Evolutionary conservation across 306 rosid species (phyloP).

Genomic region (Sindora glabra): DNA sequence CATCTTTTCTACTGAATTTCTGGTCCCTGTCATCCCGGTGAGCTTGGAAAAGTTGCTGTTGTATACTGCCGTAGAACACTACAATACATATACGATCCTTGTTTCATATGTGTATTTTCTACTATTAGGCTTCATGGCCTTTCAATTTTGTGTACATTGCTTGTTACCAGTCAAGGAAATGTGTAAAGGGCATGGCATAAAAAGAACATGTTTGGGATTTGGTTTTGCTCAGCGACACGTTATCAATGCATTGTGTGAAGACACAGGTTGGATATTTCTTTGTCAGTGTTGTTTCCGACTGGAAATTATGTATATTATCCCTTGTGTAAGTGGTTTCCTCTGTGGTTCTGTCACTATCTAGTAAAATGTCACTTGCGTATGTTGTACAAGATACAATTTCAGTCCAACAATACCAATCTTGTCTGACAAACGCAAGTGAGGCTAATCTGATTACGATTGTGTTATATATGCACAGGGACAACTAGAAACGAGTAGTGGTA

Average conservation of each 20-base stretch:
- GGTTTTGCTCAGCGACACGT: not conserved
- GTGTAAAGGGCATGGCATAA: not conserved
- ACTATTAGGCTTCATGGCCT: not conserved
- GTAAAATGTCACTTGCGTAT: too few species aligned
- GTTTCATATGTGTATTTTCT: not conserved
- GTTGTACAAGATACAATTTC: too few species aligned
- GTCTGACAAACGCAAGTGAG: too few species aligned
- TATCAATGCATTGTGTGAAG: conserved; percentile 7
- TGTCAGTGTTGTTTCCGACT: not conserved
- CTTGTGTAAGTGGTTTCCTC: too few species aligned
- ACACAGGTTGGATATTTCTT: not conserved
- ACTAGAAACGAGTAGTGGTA: too few species aligned
- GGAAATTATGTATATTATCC: not conserved
- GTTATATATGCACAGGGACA: too few species aligned
- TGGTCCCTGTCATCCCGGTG: conserved; percentile 69
- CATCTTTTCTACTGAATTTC: conserved; percentile 75
- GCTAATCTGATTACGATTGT: too few species aligned
- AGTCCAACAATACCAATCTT: too few species aligned
- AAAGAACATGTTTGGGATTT: not conserved
- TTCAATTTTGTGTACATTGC: not conserved
- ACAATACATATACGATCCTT: too few species aligned
- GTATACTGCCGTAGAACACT: too few species aligned
- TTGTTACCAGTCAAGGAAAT: not conserved
- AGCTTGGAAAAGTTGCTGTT: too few species aligned
- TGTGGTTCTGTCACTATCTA: too few species aligned